phyloP scores from a whole-genome alignment of 1,139 yeast genomes.

The Kodamaea fungicola region DNA sequence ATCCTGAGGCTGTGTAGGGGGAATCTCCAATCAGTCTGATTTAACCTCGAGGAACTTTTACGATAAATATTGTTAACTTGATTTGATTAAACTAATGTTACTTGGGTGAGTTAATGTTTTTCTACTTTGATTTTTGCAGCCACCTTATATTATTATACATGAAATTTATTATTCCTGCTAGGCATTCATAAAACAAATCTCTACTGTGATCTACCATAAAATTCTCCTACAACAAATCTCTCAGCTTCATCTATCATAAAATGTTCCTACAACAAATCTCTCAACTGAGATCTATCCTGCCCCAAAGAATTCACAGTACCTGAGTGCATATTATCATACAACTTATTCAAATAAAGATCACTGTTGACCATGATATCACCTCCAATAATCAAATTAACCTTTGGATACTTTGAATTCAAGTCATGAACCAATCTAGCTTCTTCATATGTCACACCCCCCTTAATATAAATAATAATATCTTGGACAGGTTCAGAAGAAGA shows the following conservation, averaged over 20 bases:
- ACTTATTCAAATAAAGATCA: slow-evolving; percentile 42
- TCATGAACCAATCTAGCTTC: slow-evolving; percentile 83
- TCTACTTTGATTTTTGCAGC: too few species aligned
- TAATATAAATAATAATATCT: slow-evolving; percentile 74
- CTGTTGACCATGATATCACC: slow-evolving; percentile 72
- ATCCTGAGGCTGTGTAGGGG: too few species aligned
- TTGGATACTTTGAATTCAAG: slow-evolving; percentile 52
- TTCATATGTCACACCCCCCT: slow-evolving; percentile 92
- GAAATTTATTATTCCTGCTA: too few species aligned
- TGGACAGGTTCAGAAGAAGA: slow-evolving; percentile 43
- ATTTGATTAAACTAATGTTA: too few species aligned
- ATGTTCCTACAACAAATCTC: slow-evolving; percentile 18
- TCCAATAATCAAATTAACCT: slow-evolving; percentile 60
- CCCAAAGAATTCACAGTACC: slow-evolving; percentile 10
- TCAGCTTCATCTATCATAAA: slow-evolving; percentile 12
- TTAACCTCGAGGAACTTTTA: too few species aligned
- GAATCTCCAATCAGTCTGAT: too few species aligned
- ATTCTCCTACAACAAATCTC: slow-evolving; percentile 18
- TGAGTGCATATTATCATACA: slow-evolving; percentile 25
- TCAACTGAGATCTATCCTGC: slow-evolving; percentile 17
- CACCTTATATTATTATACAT: too few species aligned
- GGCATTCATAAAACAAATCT: too few species aligned
- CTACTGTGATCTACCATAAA: too few species aligned
- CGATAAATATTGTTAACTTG: too few species aligned
- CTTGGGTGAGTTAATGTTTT: too few species aligned